Evolutionary conservation across 2,329 filamentous ascomycete genomes (phyloP).

Genomic region (Xylaria sp.): DNA sequence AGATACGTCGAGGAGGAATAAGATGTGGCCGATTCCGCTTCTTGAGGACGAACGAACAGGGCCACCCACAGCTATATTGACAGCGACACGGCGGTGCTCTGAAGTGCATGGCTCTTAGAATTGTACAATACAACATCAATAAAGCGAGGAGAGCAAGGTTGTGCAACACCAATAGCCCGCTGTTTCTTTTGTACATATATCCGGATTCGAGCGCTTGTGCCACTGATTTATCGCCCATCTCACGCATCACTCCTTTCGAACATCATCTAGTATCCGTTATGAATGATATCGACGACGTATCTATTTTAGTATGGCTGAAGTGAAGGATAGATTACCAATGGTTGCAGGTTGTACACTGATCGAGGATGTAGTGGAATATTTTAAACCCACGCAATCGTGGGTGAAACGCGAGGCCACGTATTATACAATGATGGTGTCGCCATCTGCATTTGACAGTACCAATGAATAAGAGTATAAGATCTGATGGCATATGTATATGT

Average conservation of each 20-base stretch:
- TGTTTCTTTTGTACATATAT: conserved; percentile 27
- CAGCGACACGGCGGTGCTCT: conserved; percentile 7
- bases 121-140: conserved; percentile 42
- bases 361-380: not conserved
- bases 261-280: not conserved
- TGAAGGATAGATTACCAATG: not conserved
- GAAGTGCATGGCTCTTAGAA: conserved; percentile 28
- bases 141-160: conserved; percentile 25
- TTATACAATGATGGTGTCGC: not conserved
- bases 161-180: conserved; percentile 17
- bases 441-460: not conserved
- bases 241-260: conserved; percentile 3
- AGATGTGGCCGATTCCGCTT: conserved; percentile 26
- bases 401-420: not conserved
- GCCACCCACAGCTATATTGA: not conserved
- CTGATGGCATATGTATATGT: not conserved
- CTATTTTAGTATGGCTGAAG: not conserved
- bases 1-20: conserved; percentile 78
- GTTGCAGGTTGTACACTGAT: not conserved
- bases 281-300: not conserved
- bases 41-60: conserved; percentile 18
- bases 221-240: conserved; percentile 11
- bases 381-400: not conserved
- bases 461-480: not conserved
- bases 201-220: conserved; percentile 10